A percentile compares a stretch with the other conserved stretches of the same genome.
Evolutionary conservation across 805 yeast genomes (phyloP).

Genomic region (Monosporozyma unispora): DNA sequence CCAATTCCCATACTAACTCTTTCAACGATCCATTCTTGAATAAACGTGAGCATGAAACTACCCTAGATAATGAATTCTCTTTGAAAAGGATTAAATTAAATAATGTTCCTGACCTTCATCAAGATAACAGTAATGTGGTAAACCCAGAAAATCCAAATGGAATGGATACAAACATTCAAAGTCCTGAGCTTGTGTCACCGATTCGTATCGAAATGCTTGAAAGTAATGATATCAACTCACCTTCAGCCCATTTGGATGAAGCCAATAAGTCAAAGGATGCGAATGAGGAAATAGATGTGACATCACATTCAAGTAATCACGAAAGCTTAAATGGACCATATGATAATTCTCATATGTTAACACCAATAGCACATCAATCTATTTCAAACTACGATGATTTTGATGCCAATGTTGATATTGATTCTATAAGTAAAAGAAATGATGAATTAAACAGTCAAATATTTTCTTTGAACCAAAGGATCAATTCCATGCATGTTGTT

Average conservation of each 20-base stretch:
- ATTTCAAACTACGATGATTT: neutral
- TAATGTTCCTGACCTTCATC: slow-evolving; percentile 14
- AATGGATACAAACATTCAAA: neutral
- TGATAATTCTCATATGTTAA: slow-evolving; percentile 12
- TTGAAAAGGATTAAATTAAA: slow-evolving; percentile 13
- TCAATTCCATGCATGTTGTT: slow-evolving; percentile 12
- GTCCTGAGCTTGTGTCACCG: slow-evolving; percentile 11
- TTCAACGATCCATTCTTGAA: neutral
- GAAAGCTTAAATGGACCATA: neutral
- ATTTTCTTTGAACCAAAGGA: slow-evolving; percentile 13
- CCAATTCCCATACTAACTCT: neutral
- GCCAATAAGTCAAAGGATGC: neutral
- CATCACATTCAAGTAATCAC: neutral
- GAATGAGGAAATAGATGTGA: neutral
- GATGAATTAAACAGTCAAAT: slow-evolving; percentile 16
- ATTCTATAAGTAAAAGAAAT: slow-evolving; percentile 12
- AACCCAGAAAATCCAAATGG: neutral
- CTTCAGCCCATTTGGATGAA: neutral
- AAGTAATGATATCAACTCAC: neutral
- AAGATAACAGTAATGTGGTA: slow-evolving; percentile 1
- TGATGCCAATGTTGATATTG: slow-evolving; percentile 4
- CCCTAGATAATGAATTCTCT: slow-evolving; percentile 1
- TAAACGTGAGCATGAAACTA: slow-evolving; percentile 3
- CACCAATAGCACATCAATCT: slow-evolving; percentile 14
- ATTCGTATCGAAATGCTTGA: slow-evolving; percentile 24